Evolutionary conservation across 1,284 basidiomycete species (phyloP).

Genomic region (Ustilago lituana): DNA sequence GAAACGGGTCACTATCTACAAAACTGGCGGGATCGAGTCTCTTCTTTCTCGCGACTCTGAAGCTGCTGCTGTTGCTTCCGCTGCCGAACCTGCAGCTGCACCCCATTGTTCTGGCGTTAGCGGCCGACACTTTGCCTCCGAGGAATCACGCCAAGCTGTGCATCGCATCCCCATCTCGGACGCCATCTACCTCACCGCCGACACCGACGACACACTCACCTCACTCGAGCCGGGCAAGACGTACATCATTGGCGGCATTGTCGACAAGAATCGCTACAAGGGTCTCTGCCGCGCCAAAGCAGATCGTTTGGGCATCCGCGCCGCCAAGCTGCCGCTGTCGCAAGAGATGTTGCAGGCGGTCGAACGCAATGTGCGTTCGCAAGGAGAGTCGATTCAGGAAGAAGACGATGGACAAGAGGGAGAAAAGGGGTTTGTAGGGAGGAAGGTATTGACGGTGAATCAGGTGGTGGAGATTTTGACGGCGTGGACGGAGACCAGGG

Average conservation of each 20-base stretch:
- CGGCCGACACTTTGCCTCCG: slow-evolving; percentile 8
- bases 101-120: background rate
- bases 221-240: slow-evolving; percentile 83
- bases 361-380: slow-evolving; percentile 23
- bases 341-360: slow-evolving; percentile 72
- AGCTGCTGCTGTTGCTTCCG: background rate
- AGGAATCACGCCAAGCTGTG: slow-evolving; percentile 13
- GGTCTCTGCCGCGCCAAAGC: slow-evolving; percentile 86
- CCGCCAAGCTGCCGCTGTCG: slow-evolving; percentile 87
- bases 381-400: slow-evolving; percentile 30
- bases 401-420: slow-evolving; percentile 6
- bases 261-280: slow-evolving; percentile 96
- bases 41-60: slow-evolving; percentile 13
- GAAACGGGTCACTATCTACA: slow-evolving; percentile 83
- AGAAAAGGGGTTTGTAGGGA: slow-evolving; percentile 28
- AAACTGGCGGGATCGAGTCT: slow-evolving; percentile 69
- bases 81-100: background rate
- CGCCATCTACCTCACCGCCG: slow-evolving; percentile 93
- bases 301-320: slow-evolving; percentile 76
- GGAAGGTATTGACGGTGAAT: slow-evolving; percentile 97
- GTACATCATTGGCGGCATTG: slow-evolving; percentile 96
- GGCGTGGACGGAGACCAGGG: slow-evolving; percentile 75
- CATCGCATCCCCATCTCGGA: slow-evolving; percentile 57
- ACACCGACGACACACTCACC: slow-evolving; percentile 84
- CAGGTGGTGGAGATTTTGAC: slow-evolving; percentile 91